Base-by-base conservation (phyloP, 768 basidiomycete genomes). In the Trametes elegans region DNA sequence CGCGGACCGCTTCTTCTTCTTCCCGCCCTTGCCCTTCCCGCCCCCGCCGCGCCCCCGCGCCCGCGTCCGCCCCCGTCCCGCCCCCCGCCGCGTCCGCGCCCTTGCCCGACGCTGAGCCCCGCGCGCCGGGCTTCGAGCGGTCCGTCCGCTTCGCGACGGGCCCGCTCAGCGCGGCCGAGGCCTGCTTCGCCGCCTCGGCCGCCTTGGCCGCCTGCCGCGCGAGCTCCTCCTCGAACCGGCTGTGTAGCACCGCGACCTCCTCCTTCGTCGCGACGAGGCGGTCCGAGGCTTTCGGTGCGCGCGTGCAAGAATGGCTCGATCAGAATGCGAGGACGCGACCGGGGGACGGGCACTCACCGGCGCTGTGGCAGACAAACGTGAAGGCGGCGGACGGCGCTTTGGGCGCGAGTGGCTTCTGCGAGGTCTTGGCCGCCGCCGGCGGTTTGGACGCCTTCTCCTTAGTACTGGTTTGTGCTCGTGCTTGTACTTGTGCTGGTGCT, bases 1-100 rank as follows among this genome's bases (percentile, higher is more conserved):
- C 5, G 88, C 88, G 44, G 88, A 87, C 44, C 93, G 82, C 74
- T 97, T 98, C 84, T 97, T 98, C 82, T 95, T 95, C 81, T 93
- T 94, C 43, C 69, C 64, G 57, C 63, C 65, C 56, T 70, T 63
- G 44, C 63, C 28, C 27, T 64, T 62, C 40, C 64, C 49, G 47
- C 51, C 49, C 27, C 53, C 61, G 62, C 53, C 61, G 60, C 38
- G 38, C 9, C 23, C 19, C 21, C 27, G 35, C 19, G 47, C 14
- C 35, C 42, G 80, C 79, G 45, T 70, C 62, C 50, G 79, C 75
- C 11, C 67, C 64, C 7, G 63, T 66, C 59, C 68, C 70, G 51
- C 76, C 76, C 39, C 53, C 57, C 23, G 50, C 52, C 21, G 11
- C 70, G 48, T 47, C 40, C 61, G 44, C 57, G 53, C 63, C 64